Evolutionary conservation across 2,329 filamentous ascomycete genomes (phyloP).

Genomic region (Leptographium procerum): DNA sequence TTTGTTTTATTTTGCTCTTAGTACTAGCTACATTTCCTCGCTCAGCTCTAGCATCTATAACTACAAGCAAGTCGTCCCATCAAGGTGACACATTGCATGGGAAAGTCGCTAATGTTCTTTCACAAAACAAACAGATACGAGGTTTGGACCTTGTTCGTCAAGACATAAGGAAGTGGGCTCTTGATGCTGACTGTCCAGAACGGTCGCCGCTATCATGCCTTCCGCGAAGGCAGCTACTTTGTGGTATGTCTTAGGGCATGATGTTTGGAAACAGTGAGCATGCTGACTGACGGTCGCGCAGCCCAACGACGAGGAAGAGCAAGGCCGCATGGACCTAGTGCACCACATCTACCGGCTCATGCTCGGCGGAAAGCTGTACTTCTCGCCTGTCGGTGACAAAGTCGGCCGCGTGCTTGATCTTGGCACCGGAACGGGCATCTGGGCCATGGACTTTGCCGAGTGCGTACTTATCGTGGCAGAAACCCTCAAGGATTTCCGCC

Average conservation of each 20-base stretch:
- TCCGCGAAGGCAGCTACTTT: not conserved
- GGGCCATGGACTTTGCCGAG: conserved; percentile 32
- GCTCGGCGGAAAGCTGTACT: conserved; percentile 13
- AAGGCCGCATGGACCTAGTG: conserved; percentile 1
- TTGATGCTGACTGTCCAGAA: not conserved
- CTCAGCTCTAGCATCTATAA: not conserved
- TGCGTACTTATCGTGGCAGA: not conserved
- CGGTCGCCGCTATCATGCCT: conserved; percentile 1
- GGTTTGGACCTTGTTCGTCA: not conserved
- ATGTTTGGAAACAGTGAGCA: not conserved
- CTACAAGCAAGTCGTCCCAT: not conserved
- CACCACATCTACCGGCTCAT: conserved; percentile 31
- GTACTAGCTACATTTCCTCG: not conserved
- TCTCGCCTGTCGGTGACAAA: not conserved
- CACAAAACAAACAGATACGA: not conserved
- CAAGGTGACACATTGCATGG: not conserved
- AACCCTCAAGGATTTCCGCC: too few species aligned
- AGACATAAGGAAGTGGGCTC: too few species aligned
- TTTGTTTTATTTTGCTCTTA: not conserved
- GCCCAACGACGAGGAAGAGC: conserved; percentile 3
- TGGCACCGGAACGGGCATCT: conserved; percentile 40
- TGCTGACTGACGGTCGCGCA: not conserved
- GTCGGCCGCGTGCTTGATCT: conserved; percentile 12
- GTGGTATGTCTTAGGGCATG: not conserved
- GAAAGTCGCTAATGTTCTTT: not conserved